A percentile compares a stretch with the other conserved stretches of the same genome.
Evolutionary conservation across 805 yeast genomes (phyloP).

Genomic region (Cephaloascus albidus): DNA sequence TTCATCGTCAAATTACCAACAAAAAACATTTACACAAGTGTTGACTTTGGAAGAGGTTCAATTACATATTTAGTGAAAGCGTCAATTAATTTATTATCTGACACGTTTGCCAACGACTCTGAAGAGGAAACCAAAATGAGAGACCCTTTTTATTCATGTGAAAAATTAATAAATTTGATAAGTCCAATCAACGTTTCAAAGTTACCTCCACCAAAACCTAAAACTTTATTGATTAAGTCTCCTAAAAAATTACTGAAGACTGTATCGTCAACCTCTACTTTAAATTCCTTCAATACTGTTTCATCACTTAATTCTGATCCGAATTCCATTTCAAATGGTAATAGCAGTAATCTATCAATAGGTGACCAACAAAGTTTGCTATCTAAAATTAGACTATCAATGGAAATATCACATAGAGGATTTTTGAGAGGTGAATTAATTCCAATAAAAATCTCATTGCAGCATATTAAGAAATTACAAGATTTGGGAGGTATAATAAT

Average conservation of each 20-base stretch:
- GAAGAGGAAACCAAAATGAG: background rate
- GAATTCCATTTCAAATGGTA: conserved; percentile 4
- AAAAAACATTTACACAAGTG: conserved; percentile 60
- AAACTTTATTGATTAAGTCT: conserved; percentile 52
- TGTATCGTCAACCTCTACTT: conserved; percentile 29
- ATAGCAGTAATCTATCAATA: conserved; percentile 6
- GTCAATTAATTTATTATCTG: conserved; percentile 21
- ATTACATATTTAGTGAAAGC: conserved; percentile 58
- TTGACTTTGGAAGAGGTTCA: conserved; percentile 81
- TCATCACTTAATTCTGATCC: background rate
- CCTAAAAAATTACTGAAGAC: conserved; percentile 31
- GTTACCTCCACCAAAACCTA: conserved; percentile 60
- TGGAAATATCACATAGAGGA: conserved; percentile 53
- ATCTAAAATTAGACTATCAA: conserved; percentile 23
- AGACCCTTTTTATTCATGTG: conserved; percentile 29
- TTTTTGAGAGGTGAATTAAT: conserved; percentile 71
- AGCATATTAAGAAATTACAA: conserved; percentile 63
- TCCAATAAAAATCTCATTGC: conserved; percentile 58
- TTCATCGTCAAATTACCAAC: conserved; percentile 76
- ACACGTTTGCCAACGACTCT: conserved; percentile 5
- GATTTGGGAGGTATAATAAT: conserved; percentile 67
- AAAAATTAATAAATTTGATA: conserved; percentile 47
- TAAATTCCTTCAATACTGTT: conserved; percentile 14
- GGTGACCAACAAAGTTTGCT: background rate
- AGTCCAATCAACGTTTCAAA: conserved; percentile 68